Conservation (phyloP, 169 alveolate genomes). For the Perkinsus chesapeaki region DNA sequence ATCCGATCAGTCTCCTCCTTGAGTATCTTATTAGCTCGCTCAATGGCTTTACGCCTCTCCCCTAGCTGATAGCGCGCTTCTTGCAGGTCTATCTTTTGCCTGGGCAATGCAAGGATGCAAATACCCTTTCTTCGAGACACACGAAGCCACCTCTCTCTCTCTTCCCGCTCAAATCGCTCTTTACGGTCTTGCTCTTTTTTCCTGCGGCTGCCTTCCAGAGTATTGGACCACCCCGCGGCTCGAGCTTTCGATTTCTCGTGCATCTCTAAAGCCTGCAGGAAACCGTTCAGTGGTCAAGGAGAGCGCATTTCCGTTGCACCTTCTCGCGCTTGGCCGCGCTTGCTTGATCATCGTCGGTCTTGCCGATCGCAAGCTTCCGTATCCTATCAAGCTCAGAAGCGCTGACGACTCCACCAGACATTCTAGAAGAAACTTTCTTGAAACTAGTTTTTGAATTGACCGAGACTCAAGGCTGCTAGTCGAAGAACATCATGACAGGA, state of each 20-base stretch:
- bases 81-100: slow-evolving; percentile 9
- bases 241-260: slow-evolving; percentile 3
- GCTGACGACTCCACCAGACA: background rate
- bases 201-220: slow-evolving; percentile 5
- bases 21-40: background rate
- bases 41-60: background rate
- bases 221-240: slow-evolving; percentile 4
- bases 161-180: background rate
- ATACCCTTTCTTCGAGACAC: background rate
- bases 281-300: background rate
- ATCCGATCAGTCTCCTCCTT: slow-evolving; percentile 8
- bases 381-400: background rate
- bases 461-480: no score
- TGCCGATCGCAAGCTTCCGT: background rate
- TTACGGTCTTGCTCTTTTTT: background rate
- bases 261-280: background rate
- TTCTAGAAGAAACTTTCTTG: no score
- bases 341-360: background rate
- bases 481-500: no score
- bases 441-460: no score
- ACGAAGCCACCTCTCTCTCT: background rate
- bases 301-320: background rate
- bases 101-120: background rate
- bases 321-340: background rate
- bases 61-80: slow-evolving; percentile 9